These are phyloP conservation scores for Austroboletus festivus DNA, from an alignment of 768 basidiomycete genomes.

Conservation along the genomic window DNA sequence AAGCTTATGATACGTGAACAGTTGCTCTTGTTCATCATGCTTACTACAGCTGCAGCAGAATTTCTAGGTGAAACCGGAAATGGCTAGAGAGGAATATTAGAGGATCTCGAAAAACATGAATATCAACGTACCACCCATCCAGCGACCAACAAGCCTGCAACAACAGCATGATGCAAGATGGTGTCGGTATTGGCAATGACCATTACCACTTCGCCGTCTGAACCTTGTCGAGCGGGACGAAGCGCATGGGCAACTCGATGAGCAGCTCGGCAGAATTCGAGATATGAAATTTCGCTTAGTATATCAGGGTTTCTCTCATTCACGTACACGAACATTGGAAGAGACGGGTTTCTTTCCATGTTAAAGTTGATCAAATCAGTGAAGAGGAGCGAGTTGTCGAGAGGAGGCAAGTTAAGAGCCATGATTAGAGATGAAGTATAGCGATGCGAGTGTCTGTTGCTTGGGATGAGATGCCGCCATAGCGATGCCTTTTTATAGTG, in stretches of 20 bases:
- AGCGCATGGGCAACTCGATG: constrained; percentile 39
- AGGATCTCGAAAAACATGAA: constrained; percentile 23
- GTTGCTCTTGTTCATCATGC: constrained; percentile 21
- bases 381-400: no score
- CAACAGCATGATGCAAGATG: constrained; percentile 32
- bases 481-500: no score
- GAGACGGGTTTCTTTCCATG: no score
- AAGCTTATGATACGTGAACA: constrained; percentile 22
- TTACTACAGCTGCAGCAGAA: constrained; percentile 37
- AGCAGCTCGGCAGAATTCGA: constrained; percentile 29
- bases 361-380: no score
- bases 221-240: constrained; percentile 31
- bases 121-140: constrained; percentile 34
- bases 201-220: constrained; percentile 20
- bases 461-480: background rate
- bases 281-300: constrained; percentile 21
- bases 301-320: constrained; percentile 9
- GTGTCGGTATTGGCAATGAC: constrained; percentile 31
- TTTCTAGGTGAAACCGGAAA: constrained; percentile 42
- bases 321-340: constrained; percentile 19
- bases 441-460: no score
- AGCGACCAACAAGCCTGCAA: constrained; percentile 37
- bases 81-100: constrained; percentile 21
- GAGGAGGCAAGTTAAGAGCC: no score
- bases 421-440: no score